Base-by-base conservation (phyloP, 169 alveolate species). In the Eimeria maxima region DNA sequence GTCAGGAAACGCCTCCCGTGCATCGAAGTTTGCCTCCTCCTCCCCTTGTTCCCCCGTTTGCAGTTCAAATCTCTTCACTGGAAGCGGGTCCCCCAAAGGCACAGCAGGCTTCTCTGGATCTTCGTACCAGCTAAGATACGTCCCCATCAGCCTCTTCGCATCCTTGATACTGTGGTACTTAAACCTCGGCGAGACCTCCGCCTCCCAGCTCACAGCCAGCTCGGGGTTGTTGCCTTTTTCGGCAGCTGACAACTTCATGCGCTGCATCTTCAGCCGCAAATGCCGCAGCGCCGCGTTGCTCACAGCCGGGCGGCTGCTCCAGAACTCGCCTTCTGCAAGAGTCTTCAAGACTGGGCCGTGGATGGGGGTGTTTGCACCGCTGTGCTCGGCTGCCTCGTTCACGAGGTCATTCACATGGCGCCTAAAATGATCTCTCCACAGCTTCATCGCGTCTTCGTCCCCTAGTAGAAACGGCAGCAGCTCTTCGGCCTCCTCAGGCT, bases 61-160 rank as follows among this genome's bases (percentile, higher is more conserved):
- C 47, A 50, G 45, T 24, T 74, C 57, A 27, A 50, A 57, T 44
- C 0, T 24, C 71, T 81, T 93, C 53, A 86, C 73, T 27, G 96
- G 96, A 11, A 93, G 76, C 0, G 91, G 84, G 69, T 44, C 81
- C 65, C 93, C 93, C 57, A 67, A 5, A 20, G 96, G 96, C 29
- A 60, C 71, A 47, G 55, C 33, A 6, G 93, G 57, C 86, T 44
- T 60, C n/a, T 76, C 96, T 44, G 86, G 93, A 45, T 67, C 87
- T 65, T 22, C 42, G 69, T 73, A n/a, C 53, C 24, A 50, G 10
- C 73, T 38, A 20, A 94, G 94, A 45, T 45, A 83, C 7, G 96
- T 94, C 33, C 96, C 96, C 96, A 94, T 94, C 33, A 53, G 83
- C 18, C 76, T 53, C 73, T 53, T 83, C 38, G 96, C 96, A 47